These are phyloP conservation scores for Metschnikowia similis DNA, from an alignment of 805 yeast genomes.

Conservation along the genomic window DNA sequence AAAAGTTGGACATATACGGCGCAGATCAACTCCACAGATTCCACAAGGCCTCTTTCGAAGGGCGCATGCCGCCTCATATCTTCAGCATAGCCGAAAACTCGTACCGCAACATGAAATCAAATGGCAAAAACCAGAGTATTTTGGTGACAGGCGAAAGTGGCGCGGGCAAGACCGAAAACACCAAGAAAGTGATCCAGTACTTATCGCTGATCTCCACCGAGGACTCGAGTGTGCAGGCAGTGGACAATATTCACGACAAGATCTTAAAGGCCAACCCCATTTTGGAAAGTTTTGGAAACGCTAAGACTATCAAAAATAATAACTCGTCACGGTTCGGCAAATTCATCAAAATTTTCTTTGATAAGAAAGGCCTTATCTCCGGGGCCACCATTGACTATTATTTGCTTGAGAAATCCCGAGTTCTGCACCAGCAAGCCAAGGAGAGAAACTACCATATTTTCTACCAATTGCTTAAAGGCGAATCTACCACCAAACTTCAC, in stretches of 20 bases:
- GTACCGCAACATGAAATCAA: constrained; percentile 64
- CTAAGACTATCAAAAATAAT: constrained; percentile 89
- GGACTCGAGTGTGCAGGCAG: constrained; percentile 5
- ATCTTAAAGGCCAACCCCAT: constrained; percentile 94
- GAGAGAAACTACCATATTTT: constrained; percentile 95
- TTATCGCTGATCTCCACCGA: constrained; percentile 66
- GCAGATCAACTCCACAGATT: constrained; percentile 53
- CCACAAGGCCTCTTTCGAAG: constrained; percentile 30
- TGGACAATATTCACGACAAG: constrained; percentile 64
- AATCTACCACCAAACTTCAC: constrained; percentile 43
- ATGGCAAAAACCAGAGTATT: constrained; percentile 78
- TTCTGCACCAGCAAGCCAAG: constrained; percentile 62
- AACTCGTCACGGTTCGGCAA: constrained; percentile 97
- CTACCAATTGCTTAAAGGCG: constrained; percentile 78
- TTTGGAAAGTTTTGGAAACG: constrained; percentile 93
- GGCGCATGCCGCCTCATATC: constrained; percentile 70
- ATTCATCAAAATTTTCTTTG: constrained; percentile 82
- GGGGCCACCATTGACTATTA: constrained; percentile 97
- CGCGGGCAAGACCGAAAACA: constrained; percentile 97
- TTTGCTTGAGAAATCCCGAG: constrained; percentile 88
- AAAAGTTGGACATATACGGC: constrained; percentile 65
- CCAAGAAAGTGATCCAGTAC: constrained; percentile 91
- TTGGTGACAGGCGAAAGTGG: constrained; percentile 99
- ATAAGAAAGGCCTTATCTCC: constrained; percentile 55
- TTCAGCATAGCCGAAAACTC: constrained; percentile 88